A percentile compares a stretch with the other conserved stretches of the same genome.
Conservation (phyloP, 176 grass and related monocot species). For the Cocos nucifera region DNA sequence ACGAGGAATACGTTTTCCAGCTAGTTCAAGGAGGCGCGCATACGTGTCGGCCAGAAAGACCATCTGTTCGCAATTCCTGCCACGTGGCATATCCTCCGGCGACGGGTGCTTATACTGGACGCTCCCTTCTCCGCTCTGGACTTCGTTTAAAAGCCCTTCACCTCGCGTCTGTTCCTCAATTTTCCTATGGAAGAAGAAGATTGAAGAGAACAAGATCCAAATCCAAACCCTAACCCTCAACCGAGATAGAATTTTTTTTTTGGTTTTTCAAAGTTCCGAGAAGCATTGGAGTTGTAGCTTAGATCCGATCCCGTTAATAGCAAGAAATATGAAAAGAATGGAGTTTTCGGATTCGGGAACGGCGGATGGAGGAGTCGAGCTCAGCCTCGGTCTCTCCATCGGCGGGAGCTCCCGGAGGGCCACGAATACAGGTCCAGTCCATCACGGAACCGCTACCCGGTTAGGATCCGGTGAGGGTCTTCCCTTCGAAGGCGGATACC, state of each 20-base stretch:
- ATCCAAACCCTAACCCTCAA: not conserved
- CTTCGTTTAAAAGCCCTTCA: no score
- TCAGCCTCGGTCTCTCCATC: constrained; percentile 23
- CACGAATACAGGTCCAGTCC: not conserved
- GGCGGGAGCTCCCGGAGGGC: constrained; percentile 1
- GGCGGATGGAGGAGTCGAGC: not conserved
- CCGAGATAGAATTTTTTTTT: no score
- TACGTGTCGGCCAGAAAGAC: not conserved
- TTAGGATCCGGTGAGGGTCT: not conserved
- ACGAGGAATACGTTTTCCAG: not conserved
- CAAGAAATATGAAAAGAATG: not conserved
- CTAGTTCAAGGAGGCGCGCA: not conserved
- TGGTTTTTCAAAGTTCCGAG: not conserved
- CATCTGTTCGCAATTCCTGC: not conserved
- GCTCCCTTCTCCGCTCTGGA: not conserved
- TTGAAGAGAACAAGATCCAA: not conserved
- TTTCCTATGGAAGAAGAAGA: not conserved
- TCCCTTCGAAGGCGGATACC: not conserved
- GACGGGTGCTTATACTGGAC: constrained; percentile 2
- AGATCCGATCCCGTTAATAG: constrained; percentile 4
- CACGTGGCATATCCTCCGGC: constrained; percentile 8
- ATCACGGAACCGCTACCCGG: not conserved
- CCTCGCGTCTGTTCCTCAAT: not conserved
- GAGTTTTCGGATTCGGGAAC: not conserved
- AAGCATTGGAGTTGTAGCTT: not conserved